A percentile compares a stretch with the other conserved stretches of the same genome.
phyloP scores from a whole-genome alignment of 23 red algal genomes.

The Gracilaria vermiculophylla region DNA sequence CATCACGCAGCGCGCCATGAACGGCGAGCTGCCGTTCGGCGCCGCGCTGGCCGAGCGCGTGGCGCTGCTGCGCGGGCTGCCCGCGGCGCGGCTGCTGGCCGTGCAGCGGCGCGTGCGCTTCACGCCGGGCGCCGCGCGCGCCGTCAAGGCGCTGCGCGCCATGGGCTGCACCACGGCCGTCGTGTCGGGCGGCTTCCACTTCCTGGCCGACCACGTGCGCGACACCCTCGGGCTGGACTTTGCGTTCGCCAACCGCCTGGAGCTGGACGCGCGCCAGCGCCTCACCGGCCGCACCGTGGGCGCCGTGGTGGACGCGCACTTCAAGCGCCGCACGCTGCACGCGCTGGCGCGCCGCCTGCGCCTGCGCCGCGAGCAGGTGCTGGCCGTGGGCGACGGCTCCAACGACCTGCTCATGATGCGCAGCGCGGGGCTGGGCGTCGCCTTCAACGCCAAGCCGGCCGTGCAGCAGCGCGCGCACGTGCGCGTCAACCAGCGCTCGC shows the following conservation, averaged over 20 bases:
- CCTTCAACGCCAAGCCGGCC: conserved; percentile 75
- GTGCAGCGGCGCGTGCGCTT: conserved; percentile 43
- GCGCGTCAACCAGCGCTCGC: conserved; percentile 51
- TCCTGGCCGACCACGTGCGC: conserved; percentile 70
- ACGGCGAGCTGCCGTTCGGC: conserved; percentile 73
- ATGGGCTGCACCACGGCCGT: conserved; percentile 60
- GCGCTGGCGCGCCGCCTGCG: not conserved
- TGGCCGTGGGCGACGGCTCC: conserved; percentile 86
- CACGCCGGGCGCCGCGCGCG: conserved; percentile 58
- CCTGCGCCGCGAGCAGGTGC: conserved; percentile 7
- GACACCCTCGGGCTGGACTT: conserved; percentile 49
- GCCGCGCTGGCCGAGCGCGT: conserved; percentile 68
- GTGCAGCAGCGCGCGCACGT: conserved; percentile 65
- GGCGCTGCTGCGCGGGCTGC: conserved; percentile 45
- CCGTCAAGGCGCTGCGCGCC: conserved; percentile 14
- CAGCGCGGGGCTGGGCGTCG: conserved; percentile 70
- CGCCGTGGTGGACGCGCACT: conserved; percentile 66
- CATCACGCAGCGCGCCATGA: conserved; percentile 84
- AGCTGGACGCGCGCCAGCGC: conserved; percentile 42
- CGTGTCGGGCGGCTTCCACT: conserved; percentile 70
- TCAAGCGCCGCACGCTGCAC: conserved; percentile 37
- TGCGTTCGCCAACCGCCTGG: conserved; percentile 67
- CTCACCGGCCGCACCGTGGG: conserved; percentile 74
- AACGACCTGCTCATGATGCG: conserved; percentile 84
- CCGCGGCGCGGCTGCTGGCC: not conserved